Conservation (phyloP, 2,329 filamentous ascomycete genomes). For the Claviceps capensis region DNA sequence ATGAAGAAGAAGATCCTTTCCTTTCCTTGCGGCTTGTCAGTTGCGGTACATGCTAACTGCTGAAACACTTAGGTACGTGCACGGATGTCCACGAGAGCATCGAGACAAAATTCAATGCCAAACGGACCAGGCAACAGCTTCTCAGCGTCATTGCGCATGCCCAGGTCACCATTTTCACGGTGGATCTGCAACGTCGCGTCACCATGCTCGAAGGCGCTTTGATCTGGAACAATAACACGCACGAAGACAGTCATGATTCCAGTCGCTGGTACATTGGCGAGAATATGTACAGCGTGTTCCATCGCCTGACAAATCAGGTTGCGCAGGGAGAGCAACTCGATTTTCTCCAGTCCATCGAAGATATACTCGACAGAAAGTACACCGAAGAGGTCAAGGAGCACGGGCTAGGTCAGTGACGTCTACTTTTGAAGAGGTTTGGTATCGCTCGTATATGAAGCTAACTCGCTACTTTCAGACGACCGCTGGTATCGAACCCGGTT, state of each 20-base stretch:
- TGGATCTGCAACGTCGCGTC: conserved; percentile 47
- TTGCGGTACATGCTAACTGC: not conserved
- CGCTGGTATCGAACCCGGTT: conserved; percentile 61
- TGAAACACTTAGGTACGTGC: conserved; percentile 40
- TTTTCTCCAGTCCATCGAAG: conserved; percentile 46
- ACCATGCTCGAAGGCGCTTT: conserved; percentile 58
- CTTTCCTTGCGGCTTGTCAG: too few species aligned
- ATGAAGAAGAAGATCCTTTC: too few species aligned
- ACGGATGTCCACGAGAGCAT: conserved; percentile 69
- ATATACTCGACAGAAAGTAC: conserved; percentile 47
- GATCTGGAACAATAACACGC: conserved; percentile 36
- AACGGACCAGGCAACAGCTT: conserved; percentile 55
- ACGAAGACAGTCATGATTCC: conserved; percentile 24
- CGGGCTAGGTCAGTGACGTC: conserved; percentile 30
- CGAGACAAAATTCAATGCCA: conserved; percentile 51
- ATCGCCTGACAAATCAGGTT: conserved; percentile 29
- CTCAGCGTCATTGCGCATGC: conserved; percentile 62
- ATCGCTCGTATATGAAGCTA: not conserved
- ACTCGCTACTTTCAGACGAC: conserved; percentile 25
- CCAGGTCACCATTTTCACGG: conserved; percentile 61
- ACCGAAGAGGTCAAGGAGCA: conserved; percentile 52
- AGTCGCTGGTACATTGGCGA: conserved; percentile 42
- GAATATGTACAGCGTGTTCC: conserved; percentile 53
- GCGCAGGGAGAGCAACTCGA: conserved; percentile 29
- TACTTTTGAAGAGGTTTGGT: not conserved